Conservation (phyloP, 2,329 filamentous ascomycete genomes). For the Ascochyta clinopodiicola region DNA sequence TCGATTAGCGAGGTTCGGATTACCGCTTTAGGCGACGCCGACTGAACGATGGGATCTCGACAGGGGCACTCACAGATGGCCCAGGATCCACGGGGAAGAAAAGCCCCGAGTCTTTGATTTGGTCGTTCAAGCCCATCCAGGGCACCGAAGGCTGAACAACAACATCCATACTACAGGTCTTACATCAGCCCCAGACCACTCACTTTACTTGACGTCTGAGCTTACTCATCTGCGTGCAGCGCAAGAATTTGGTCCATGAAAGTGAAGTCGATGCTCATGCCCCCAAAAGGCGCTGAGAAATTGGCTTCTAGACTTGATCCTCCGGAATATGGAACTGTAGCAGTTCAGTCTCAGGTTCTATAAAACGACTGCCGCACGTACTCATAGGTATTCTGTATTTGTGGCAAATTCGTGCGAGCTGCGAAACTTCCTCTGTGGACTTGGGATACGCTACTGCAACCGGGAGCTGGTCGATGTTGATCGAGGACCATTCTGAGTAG, state of each 20-base stretch:
- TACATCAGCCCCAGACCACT: conserved; percentile 25
- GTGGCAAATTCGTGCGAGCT: conserved; percentile 74
- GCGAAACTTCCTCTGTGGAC: conserved; percentile 68
- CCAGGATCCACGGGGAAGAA: conserved; percentile 93
- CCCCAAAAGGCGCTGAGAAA: conserved; percentile 85
- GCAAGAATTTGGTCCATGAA: conserved; percentile 84
- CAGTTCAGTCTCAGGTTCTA: background rate
- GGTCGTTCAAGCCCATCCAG: conserved; percentile 89
- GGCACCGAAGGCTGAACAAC: conserved; percentile 89
- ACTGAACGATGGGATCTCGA: conserved; percentile 5
- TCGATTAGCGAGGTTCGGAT: conserved; percentile 29
- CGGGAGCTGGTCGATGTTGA: conserved; percentile 68
- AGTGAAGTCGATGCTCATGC: conserved; percentile 87
- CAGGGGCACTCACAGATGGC: conserved; percentile 54
- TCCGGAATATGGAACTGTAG: conserved; percentile 77
- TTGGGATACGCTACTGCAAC: conserved; percentile 70
- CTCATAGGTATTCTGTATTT: conserved; percentile 79
- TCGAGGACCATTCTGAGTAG: conserved; percentile 73
- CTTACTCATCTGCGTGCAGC: conserved; percentile 76
- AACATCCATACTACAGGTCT: conserved; percentile 71
- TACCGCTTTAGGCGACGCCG: conserved; percentile 22
- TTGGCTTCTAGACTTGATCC: conserved; percentile 89
- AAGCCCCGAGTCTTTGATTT: conserved; percentile 74
- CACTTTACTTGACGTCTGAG: conserved; percentile 1
- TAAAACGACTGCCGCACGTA: conserved; percentile 23